Base-by-base conservation (phyloP, 1,139 yeast genomes). In the Hansenula lynferdii region DNA sequence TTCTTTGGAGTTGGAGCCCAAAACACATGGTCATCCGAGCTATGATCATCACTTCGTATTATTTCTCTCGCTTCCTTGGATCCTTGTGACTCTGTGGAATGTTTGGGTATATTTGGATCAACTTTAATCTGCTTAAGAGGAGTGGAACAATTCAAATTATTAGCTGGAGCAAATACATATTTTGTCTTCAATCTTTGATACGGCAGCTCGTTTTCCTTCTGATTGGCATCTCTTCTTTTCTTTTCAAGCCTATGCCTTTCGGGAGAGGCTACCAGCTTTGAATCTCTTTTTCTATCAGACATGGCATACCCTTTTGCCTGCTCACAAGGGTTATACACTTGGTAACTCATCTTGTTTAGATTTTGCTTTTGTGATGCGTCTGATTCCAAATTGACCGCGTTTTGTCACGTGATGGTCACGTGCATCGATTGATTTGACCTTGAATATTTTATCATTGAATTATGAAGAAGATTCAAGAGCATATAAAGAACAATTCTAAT, bases 1-100 rank as follows among this genome's bases (percentile, higher is more conserved):
- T 40, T 39, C 12, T 43, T 42, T 18, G 56, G 56, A 17, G 57
- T 51, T 6, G 53, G 52, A 6, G 43, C 53, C 57, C 57, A 53
- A 35, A 40, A 50, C 15, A 53, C 50, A 41, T 44, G 52, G 29
- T 53, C 57, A 28, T 51, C 54, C 8, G 57, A 53, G 27, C 53
- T 43, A 8, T 41, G 45, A 10, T 42, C 34, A 8, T 44, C 49
- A 14, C 37, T 38, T 10, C 45, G 17, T 18, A 39, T 35, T 17
- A 37, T 22, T 12, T 28, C 31, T 7, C 31, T 31, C 1, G 28
- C 18, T 10, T 3, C 10, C 8, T 22, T 27, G 8, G n/a, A 8
- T 21, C 11, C 19, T 16, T 23, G 32, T 36, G 17, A 8, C 10
- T 15, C 9, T 8, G 9, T 5, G 23, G 17, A 24, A 6, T 20